These are phyloP conservation scores for Stagonosporopsis vannaccii DNA, from an alignment of 2,329 filamentous ascomycete species.

Conservation along the genomic window DNA sequence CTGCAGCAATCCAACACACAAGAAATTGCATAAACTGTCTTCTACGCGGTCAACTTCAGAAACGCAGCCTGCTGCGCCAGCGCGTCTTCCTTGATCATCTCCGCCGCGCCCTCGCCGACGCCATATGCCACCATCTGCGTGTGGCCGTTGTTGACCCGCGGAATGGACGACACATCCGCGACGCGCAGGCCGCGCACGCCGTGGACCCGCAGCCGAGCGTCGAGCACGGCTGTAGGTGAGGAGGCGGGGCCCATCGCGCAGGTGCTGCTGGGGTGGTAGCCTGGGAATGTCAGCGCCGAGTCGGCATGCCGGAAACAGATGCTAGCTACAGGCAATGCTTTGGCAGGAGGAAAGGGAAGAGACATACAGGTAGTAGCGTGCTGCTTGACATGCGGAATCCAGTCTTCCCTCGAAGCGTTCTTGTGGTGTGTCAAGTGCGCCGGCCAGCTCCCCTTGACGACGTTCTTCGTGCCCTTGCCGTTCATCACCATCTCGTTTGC, in stretches of 20 bases:
- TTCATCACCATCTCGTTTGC: slow-evolving; percentile 68
- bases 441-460: slow-evolving; percentile 69
- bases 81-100: slow-evolving; percentile 41
- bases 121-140: slow-evolving; percentile 49
- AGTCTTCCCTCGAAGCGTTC: slow-evolving; percentile 63
- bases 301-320: not conserved
- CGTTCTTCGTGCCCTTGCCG: slow-evolving; percentile 64
- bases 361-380: slow-evolving; percentile 66
- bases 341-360: not conserved
- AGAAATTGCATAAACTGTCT: no score
- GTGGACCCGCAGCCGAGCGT: slow-evolving; percentile 40
- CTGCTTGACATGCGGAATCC: slow-evolving; percentile 64
- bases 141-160: slow-evolving; percentile 42
- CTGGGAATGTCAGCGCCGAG: slow-evolving; percentile 21
- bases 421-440: slow-evolving; percentile 59
- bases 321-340: no score
- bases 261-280: slow-evolving; percentile 65
- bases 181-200: slow-evolving; percentile 37
- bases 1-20: no score
- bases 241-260: slow-evolving; percentile 59
- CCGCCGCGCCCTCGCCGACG: slow-evolving; percentile 42
- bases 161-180: slow-evolving; percentile 37
- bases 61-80: slow-evolving; percentile 1
- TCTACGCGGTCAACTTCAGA: slow-evolving; percentile 13
- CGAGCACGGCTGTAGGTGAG: slow-evolving; percentile 48